Evolutionary conservation across 2,329 filamentous ascomycete genomes (phyloP).

Genomic region (Penicillium sp.): DNA sequence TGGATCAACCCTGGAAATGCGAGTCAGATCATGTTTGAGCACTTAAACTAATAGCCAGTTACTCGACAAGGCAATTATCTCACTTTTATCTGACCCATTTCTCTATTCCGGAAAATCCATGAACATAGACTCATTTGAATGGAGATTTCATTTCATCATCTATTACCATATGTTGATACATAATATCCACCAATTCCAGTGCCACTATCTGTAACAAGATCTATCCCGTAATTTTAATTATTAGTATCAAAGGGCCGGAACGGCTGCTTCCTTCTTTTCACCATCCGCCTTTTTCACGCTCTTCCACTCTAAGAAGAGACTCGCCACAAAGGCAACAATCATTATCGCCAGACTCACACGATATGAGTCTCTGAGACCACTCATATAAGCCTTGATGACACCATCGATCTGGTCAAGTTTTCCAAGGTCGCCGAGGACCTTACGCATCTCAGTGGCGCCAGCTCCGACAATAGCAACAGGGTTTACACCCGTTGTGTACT

Average conservation of each 20-base stretch:
- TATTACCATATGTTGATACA: background rate
- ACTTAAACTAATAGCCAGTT: too few relatives aligned
- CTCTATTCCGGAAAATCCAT: background rate
- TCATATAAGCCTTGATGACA: slow-evolving; percentile 27
- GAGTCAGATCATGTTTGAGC: too few relatives aligned
- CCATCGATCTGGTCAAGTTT: slow-evolving; percentile 19
- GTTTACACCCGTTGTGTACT: slow-evolving; percentile 9
- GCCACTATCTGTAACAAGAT: background rate
- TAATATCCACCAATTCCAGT: background rate
- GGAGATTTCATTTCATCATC: slow-evolving; percentile 1
- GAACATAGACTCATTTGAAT: background rate
- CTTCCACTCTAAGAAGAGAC: slow-evolving; percentile 30
- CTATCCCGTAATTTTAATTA: background rate
- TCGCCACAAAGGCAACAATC: slow-evolving; percentile 20
- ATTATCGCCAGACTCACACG: slow-evolving; percentile 26
- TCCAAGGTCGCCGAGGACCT: slow-evolving; percentile 10
- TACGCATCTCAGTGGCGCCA: slow-evolving; percentile 25
- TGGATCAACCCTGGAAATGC: background rate
- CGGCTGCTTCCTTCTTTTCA: slow-evolving; percentile 13
- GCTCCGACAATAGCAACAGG: slow-evolving; percentile 20
- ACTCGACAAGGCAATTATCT: background rate
- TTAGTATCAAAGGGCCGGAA: slow-evolving; percentile 10
- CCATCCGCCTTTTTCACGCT: slow-evolving; percentile 25
- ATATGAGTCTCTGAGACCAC: slow-evolving; percentile 23
- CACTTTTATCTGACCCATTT: too few relatives aligned